phyloP scores from a whole-genome alignment of 2,329 filamentous ascomycete species.

The Botrytis byssoidea region DNA sequence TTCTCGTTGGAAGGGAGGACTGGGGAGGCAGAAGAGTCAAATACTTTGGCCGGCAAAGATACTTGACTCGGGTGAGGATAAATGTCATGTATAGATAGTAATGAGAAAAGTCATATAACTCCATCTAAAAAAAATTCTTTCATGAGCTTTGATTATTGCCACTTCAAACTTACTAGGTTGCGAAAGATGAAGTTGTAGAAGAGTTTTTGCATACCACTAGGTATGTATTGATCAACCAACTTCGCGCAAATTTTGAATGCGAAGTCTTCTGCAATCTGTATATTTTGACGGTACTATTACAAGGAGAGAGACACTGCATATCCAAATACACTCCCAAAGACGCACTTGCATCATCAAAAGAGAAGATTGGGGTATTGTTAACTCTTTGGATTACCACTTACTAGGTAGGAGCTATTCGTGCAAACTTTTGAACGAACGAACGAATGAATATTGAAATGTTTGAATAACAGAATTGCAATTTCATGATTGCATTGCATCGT shows the following conservation, averaged over 20 bases:
- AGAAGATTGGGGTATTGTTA: background rate
- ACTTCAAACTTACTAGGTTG: background rate
- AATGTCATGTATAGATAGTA: background rate
- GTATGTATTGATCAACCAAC: background rate
- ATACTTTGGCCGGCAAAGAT: background rate
- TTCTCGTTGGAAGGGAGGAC: background rate
- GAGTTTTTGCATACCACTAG: background rate
- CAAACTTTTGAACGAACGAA: background rate
- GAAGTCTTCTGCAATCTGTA: background rate
- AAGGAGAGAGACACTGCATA: background rate
- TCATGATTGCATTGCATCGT: background rate
- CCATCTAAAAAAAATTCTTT: background rate
- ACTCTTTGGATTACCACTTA: background rate
- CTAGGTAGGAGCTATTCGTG: background rate
- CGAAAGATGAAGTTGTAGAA: background rate
- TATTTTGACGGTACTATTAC: background rate
- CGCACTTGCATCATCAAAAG: background rate
- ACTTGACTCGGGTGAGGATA: background rate
- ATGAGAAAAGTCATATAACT: background rate
- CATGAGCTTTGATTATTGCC: background rate
- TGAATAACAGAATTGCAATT: background rate
- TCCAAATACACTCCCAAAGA: background rate
- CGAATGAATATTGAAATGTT: background rate
- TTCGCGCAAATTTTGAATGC: background rate
- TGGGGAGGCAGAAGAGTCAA: background rate